phyloP scores from a whole-genome alignment of 2,329 filamentous ascomycete genomes.

The Fusarium acutatum region DNA sequence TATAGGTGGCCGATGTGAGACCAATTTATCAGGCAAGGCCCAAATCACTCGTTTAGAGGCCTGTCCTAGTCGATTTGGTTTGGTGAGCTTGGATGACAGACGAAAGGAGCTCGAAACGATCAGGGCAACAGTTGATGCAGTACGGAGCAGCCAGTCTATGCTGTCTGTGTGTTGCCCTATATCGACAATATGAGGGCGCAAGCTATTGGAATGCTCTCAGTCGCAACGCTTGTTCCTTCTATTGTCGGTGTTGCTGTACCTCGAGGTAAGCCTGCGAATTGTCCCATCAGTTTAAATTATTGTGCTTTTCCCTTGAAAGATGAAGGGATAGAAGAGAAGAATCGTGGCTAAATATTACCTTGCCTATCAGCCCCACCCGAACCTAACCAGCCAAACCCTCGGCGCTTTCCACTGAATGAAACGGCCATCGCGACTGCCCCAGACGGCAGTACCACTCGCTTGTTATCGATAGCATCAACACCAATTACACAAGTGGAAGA shows the following conservation, averaged over 20 bases:
- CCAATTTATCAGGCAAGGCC: slow-evolving; percentile 1
- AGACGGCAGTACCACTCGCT: slow-evolving; percentile 19
- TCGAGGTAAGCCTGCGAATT: slow-evolving; percentile 23
- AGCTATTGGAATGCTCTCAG: slow-evolving; percentile 24
- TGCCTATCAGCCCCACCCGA: neutral
- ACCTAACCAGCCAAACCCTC: slow-evolving; percentile 1
- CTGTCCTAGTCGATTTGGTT: neutral
- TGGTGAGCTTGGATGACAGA: slow-evolving; percentile 8
- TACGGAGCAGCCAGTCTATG: neutral
- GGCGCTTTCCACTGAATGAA: slow-evolving; percentile 27
- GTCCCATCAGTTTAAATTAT: neutral
- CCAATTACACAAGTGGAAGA: neutral
- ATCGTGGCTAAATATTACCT: slow-evolving; percentile 2
- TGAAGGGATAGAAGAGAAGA: neutral
- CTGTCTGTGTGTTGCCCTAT: neutral
- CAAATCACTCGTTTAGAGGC: slow-evolving; percentile 31
- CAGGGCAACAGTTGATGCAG: neutral
- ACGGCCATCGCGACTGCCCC: slow-evolving; percentile 15
- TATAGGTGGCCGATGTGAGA: slow-evolving; percentile 9
- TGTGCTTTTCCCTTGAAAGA: neutral
- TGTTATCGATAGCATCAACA: neutral
- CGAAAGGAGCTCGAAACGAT: neutral
- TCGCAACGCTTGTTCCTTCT: slow-evolving; percentile 25
- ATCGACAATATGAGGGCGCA: slow-evolving; percentile 33
- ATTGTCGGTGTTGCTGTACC: slow-evolving; percentile 23